Conservation (phyloP, 2,329 filamentous ascomycete genomes). For the Xylaria hypoxylon region DNA sequence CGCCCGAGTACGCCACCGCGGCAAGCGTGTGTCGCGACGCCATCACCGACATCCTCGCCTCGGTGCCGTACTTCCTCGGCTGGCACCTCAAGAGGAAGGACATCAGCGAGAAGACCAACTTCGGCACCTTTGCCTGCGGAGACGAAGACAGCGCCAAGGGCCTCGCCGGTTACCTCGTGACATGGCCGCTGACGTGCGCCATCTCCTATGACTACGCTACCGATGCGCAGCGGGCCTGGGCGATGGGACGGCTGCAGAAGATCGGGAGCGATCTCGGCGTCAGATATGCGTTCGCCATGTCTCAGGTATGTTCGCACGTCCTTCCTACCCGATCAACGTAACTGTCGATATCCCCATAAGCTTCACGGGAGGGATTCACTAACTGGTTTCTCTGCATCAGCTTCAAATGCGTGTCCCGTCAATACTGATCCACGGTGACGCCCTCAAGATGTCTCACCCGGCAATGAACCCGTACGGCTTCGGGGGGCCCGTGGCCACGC, state of each 20-base stretch:
- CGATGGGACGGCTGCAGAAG: conserved; percentile 63
- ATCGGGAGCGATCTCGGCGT: conserved; percentile 69
- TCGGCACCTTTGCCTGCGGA: conserved; percentile 62
- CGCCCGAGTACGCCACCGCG: conserved; percentile 69
- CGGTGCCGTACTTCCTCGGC: conserved; percentile 71
- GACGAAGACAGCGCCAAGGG: conserved; percentile 64
- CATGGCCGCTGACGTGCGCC: conserved; percentile 68
- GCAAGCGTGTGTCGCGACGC: conserved; percentile 63
- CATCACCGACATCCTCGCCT: conserved; percentile 70
- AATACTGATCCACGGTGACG: conserved; percentile 70
- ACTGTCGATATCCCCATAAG: too few relatives aligned
- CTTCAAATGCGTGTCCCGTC: conserved; percentile 70
- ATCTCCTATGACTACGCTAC: conserved; percentile 69
- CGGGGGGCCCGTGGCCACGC: conserved; percentile 59
- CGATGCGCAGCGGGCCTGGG: conserved; percentile 68
- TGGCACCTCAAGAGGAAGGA: conserved; percentile 64
- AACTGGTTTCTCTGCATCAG: conserved; percentile 49
- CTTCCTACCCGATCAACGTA: neutral
- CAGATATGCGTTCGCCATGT: conserved; percentile 67
- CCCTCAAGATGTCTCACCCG: conserved; percentile 60
- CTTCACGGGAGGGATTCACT: neutral
- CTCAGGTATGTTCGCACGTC: conserved; percentile 56
- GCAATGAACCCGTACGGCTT: conserved; percentile 53
- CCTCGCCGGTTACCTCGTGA: conserved; percentile 68
- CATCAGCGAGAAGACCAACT: conserved; percentile 50